Base-by-base conservation (phyloP, 2,329 filamentous ascomycete genomes). In the Fusarium mangiferae region DNA sequence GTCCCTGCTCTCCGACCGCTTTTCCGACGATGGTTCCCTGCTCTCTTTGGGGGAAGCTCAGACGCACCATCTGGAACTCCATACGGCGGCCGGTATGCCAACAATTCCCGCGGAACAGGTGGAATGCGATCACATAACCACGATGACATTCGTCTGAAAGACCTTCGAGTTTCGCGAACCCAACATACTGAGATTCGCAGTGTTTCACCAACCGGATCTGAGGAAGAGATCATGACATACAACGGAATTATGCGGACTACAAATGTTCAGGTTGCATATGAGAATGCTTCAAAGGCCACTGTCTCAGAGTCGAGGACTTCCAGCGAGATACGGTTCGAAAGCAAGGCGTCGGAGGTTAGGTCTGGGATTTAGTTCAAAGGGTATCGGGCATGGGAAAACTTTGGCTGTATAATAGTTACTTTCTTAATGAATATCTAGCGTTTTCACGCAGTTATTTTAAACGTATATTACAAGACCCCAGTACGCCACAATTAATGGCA, bases 201-300 rank as follows among this genome's bases (percentile, higher is more conserved):
- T n/a, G 76, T 68, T 10, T 80, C 81, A 14, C 81, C 81, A 1
- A 80, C 72, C 12, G 79, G 78, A 9, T 81, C 78, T 10, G 81
- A 84, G 55, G 83, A 84, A 58, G 82, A 83, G 63, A 84, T 84
- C 17, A 83, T 84, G 80, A 82, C 81, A 5, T 81, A 82, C 41
- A 82, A 83, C 51, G 82, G 83, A 17, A 84, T 84, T 35, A 75
- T 84, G 62, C 77, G 81, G 18, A 83, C 81, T 17, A 83, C 79
- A 5, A 78, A 83, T 22, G 70, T 80, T 24, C 66, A 79, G 48
- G 56, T 79, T 15, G 46, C 67, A 3, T 79, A 77, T 24, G 74
- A 78, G 45, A 73, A 74, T 45, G 36, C 44, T 6, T 73, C 69
- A 2, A 75, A 71, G n/a, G 42, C 38, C 4, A 67, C 46, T 20